Conservation (phyloP, 2,329 filamentous ascomycete genomes). For the Fusarium sp. region DNA sequence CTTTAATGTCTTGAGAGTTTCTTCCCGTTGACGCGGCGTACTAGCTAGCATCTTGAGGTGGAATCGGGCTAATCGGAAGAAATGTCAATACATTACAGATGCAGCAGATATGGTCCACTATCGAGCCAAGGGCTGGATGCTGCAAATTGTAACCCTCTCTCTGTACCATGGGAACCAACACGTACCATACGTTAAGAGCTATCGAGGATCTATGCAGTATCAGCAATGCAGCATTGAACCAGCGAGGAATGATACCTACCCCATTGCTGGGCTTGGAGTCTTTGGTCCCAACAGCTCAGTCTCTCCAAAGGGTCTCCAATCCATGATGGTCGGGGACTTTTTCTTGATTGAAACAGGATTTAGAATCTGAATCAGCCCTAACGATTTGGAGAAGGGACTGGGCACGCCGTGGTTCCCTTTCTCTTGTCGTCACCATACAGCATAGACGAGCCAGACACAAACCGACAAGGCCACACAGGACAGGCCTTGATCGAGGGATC, state of each 20-base stretch:
- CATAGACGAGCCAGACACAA: background rate
- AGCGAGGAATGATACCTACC: background rate
- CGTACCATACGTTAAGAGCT: slow-evolving; percentile 8
- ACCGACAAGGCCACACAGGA: background rate
- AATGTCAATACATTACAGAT: slow-evolving; percentile 21
- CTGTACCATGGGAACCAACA: slow-evolving; percentile 12
- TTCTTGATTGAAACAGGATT: slow-evolving; percentile 12
- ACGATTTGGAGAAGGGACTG: slow-evolving; percentile 33
- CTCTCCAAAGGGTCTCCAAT: slow-evolving; percentile 24
- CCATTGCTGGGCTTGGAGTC: background rate
- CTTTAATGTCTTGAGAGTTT: slow-evolving; percentile 22
- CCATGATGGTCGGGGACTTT: slow-evolving; percentile 13
- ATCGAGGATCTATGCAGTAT: background rate
- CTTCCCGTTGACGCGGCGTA: slow-evolving; percentile 12
- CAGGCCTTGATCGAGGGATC: slow-evolving; percentile 22
- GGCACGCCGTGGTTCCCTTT: background rate
- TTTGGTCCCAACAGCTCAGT: background rate
- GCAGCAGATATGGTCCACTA: slow-evolving; percentile 30
- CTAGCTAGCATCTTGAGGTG: slow-evolving; percentile 18
- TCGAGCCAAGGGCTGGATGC: slow-evolving; percentile 21
- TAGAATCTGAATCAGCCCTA: slow-evolving; percentile 30
- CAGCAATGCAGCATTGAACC: background rate
- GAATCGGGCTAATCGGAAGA: slow-evolving; percentile 23
- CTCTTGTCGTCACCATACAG: slow-evolving; percentile 30
- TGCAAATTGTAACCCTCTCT: slow-evolving; percentile 26